phyloP scores from a whole-genome alignment of 257 asterid genomes.

The Przewalskia tangutica region DNA sequence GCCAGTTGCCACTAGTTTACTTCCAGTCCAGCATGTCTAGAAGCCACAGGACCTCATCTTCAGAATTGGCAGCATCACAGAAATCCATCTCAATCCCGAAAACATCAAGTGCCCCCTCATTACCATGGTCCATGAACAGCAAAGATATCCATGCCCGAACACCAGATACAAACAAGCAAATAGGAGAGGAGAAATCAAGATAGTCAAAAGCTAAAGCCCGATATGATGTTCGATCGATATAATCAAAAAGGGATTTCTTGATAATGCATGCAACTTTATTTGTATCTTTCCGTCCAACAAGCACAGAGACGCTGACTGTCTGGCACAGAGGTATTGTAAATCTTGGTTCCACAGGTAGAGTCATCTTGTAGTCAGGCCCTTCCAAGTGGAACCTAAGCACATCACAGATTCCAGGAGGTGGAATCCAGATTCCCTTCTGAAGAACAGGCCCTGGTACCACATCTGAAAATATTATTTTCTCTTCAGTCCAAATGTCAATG shows the following conservation, averaged over 20 bases:
- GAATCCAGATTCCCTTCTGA: slow-evolving; percentile 45
- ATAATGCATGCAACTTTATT: slow-evolving; percentile 63
- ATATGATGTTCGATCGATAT: slow-evolving; percentile 62
- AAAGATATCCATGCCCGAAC: slow-evolving; percentile 87
- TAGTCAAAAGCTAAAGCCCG: slow-evolving; percentile 81
- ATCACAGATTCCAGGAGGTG: slow-evolving; percentile 60
- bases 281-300: slow-evolving; percentile 59
- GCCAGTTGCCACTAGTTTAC: slow-evolving; percentile 17
- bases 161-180: slow-evolving; percentile 68
- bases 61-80: slow-evolving; percentile 73
- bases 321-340: slow-evolving; percentile 59
- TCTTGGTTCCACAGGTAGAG: slow-evolving; percentile 62
- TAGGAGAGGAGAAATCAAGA: slow-evolving; percentile 82
- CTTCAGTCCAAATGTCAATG: slow-evolving; percentile 78
- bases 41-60: slow-evolving; percentile 74
- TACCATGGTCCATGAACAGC: slow-evolving; percentile 65
- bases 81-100: slow-evolving; percentile 87
- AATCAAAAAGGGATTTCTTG: slow-evolving; percentile 62
- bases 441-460: slow-evolving; percentile 71
- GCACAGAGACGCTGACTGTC: slow-evolving; percentile 65
- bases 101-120: slow-evolving; percentile 61
- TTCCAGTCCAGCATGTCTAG: slow-evolving; percentile 97
- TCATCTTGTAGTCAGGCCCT: slow-evolving; percentile 75
- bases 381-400: slow-evolving; percentile 57
- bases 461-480: slow-evolving; percentile 57